Percentiles rank a stretch among this genome's conserved stretches.
These are phyloP conservation scores for Aegilops bicornis DNA, from an alignment of 176 grass and related monocot genomes.

Conservation along the genomic window DNA sequence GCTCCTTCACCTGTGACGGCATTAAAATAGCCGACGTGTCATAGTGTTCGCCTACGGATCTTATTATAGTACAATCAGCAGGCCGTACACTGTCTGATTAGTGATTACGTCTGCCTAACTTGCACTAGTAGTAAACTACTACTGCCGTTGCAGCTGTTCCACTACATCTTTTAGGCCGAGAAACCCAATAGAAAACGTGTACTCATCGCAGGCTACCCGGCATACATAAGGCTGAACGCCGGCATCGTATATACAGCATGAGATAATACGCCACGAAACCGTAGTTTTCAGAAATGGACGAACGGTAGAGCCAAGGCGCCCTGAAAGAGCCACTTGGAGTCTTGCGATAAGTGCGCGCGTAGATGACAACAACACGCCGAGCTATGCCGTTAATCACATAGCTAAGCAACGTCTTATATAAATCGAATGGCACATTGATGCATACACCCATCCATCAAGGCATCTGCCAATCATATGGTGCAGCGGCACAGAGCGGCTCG, in stretches of 20 bases:
- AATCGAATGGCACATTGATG: neutral
- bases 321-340: conserved; percentile 32
- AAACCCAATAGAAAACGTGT: neutral
- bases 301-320: neutral
- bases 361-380: neutral
- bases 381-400: neutral
- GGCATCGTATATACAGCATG: neutral
- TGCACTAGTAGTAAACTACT: neutral
- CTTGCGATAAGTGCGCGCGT: neutral
- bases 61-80: neutral
- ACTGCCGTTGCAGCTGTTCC: neutral
- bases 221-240: conserved; percentile 23
- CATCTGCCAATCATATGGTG: conserved; percentile 12
- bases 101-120: neutral
- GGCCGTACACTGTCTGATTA: neutral
- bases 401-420: neutral
- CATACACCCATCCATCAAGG: neutral
- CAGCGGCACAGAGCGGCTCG: neutral
- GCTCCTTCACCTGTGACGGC: neutral
- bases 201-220: neutral
- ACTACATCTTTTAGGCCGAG: neutral
- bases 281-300: neutral
- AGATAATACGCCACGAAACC: neutral
- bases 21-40: neutral
- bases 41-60: neutral